Evolutionary conservation across 768 basidiomycete genomes (phyloP), one percentile per base, ranked within the genome.

Genomic region (Rhodosporidiobolus sp.): DNA sequence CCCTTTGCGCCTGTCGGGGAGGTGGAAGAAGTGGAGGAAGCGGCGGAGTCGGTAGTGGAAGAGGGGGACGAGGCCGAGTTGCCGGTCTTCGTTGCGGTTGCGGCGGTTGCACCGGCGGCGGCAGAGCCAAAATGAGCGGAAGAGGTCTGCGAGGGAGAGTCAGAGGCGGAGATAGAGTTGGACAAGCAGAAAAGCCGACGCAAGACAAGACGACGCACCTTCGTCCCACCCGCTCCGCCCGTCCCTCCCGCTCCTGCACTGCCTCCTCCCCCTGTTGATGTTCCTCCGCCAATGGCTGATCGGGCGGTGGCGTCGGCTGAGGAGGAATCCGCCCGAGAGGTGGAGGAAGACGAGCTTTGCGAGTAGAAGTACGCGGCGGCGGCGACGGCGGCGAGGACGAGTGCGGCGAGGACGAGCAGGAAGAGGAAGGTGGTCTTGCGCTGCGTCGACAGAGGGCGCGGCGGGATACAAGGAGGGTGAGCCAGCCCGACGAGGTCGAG

Each of bases 1-100:
- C 70, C 70, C 46, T 72, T 72, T 30, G 46, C 48, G 32, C 70
- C 48, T 5, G 24, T 10, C 10, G 57, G 10, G 34, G 32, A 26
- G 19, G 57, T 4, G 14, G 57, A 12, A 38, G 35, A 20, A 26
- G 30, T 5, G 14, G 57, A 12, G 24, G 35, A 20, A 26, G 30
- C 22, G 14, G 61, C 38, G 11, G 57, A 4, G 38, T 35, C 38
- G 38, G 8, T 38, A 22, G 34, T 35, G 32, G 55, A 35, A 14
- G 24, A 14, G 20, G 32, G 22, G 30, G 35, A 30, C 53, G 53
- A n/a, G 53, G n/a, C 53, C 28, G 56, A 35, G 56, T 16, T 38
- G 58, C 43, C 14, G 17, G 10, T 60, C 10, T 28, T 22, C 14
- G 58, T 45, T 10, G 56, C 45, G 24, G 58, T 1, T 6, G 28